phyloP scores from a whole-genome alignment of 768 basidiomycete genomes.

The Naganishia randhawae region DNA sequence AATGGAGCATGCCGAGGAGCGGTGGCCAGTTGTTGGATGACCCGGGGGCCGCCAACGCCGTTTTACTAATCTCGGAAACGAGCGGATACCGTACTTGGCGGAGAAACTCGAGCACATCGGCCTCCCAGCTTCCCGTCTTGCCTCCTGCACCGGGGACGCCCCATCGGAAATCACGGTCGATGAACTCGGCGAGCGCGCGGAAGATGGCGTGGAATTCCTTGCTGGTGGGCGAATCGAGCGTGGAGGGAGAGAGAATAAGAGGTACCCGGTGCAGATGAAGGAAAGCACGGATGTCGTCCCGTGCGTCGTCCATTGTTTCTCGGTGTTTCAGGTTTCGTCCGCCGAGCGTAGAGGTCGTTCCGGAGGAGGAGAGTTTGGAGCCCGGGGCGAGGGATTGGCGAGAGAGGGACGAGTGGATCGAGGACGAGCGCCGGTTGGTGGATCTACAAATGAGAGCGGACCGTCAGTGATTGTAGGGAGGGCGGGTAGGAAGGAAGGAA shows the following conservation, averaged over 20 bases:
- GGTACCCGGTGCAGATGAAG: conserved; percentile 51
- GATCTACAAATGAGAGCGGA: not conserved
- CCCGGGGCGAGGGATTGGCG: conserved; percentile 55
- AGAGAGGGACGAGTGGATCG: conserved; percentile 54
- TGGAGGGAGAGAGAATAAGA: conserved; percentile 59
- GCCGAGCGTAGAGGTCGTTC: not conserved
- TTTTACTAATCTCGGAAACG: conserved; percentile 70
- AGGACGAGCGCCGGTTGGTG: conserved; percentile 19
- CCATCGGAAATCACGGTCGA: conserved; percentile 55
- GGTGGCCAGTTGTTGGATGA: conserved; percentile 89
- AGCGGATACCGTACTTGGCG: conserved; percentile 65
- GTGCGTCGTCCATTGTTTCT: conserved; percentile 73
- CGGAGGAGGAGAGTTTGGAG: conserved; percentile 52
- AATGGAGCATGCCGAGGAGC: conserved; percentile 80
- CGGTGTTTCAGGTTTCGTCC: conserved; percentile 59
- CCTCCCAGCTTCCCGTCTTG: conserved; percentile 6
- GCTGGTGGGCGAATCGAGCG: conserved; percentile 71
- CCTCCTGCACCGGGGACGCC: not conserved
- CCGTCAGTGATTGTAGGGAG: not conserved
- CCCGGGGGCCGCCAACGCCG: conserved; percentile 81
- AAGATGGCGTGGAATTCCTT: conserved; percentile 85
- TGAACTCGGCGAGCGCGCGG: conserved; percentile 64
- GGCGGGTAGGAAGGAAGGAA: not conserved
- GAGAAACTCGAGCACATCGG: conserved; percentile 13
- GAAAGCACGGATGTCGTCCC: conserved; percentile 68